These are phyloP conservation scores for Melaleuca quinquenervia DNA, from an alignment of 345 rosid species.

Conservation along the genomic window DNA sequence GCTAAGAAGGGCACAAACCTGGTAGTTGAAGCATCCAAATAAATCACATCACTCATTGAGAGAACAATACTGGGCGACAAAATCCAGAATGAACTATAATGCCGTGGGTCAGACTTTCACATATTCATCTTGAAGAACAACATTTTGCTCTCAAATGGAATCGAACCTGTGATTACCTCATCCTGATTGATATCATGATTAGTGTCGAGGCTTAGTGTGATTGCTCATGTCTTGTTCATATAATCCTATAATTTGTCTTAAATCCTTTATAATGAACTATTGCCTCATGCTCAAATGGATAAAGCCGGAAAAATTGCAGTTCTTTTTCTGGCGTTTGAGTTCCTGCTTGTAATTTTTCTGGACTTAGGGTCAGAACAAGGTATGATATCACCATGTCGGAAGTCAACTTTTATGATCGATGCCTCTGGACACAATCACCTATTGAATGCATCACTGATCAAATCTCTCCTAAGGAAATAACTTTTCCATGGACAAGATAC, in stretches of 20 bases:
- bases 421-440: not conserved
- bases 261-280: not conserved
- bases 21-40: not conserved
- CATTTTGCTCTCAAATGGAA: not conserved
- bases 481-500: not conserved
- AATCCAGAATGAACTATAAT: not conserved
- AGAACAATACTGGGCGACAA: not conserved
- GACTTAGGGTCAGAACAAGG: not conserved
- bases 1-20: slow-evolving; percentile 83
- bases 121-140: not conserved
- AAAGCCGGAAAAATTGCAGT: not conserved
- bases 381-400: not conserved
- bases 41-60: not conserved
- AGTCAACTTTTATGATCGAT: not conserved
- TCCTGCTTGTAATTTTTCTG: not conserved
- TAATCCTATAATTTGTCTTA: not conserved
- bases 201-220: not conserved
- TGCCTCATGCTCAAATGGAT: not conserved
- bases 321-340: not conserved
- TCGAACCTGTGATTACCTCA: not conserved
- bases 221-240: not conserved
- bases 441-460: not conserved
- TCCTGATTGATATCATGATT: not conserved
- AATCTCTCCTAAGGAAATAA: not conserved
- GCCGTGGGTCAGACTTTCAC: not conserved